Base-by-base conservation (phyloP, 108 stramenopile genomes). In the Skeletonema costatum region DNA sequence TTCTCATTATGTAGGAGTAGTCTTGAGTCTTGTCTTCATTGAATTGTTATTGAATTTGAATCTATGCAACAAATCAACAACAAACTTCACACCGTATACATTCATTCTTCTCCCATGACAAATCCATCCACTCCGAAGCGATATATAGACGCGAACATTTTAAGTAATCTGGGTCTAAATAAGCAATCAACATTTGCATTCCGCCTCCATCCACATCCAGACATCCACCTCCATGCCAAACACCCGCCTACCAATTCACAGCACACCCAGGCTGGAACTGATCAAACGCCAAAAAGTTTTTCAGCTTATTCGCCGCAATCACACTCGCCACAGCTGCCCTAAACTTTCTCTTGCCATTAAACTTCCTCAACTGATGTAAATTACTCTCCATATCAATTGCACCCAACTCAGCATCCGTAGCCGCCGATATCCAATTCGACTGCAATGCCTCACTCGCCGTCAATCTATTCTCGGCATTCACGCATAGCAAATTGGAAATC, bases 281-380 rank as follows among this genome's bases (percentile, higher is more conserved):
- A 68, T 79, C 78, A 61, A 79, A 79, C 16, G 78, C 78, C 71
- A 79, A 73, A 72, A 83, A 77, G 76, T 66, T 83, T 32, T 46
- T 21, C 70, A 86, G 29, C 56, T 75, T 74, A 48, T 86, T 86
- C 35, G 67, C 66, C 10, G 79, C 76, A 35, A 85, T 79, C 25
- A 96, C 85, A 9, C 89, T 91, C 35, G 84, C 78, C 25, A 95
- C 93, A 16, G 92, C 93, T 6, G 90, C 92, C 58, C 90, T 86
- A 71, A 97, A 90, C 71, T 97, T 97, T 60, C 96, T 71, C 83
- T 86, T 91, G 14, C 91, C 96, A 72, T 97, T 95, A 82, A 92
- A 97, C 60, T 82, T 90, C 70, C 83, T 81, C 66, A 97, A 74
- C 64, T 88, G 64, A 14, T 76, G 66, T 63, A 97, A 70, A 44